phyloP scores from a whole-genome alignment of 2,329 filamentous ascomycete genomes.

The Sarocladiaceae sp. region DNA sequence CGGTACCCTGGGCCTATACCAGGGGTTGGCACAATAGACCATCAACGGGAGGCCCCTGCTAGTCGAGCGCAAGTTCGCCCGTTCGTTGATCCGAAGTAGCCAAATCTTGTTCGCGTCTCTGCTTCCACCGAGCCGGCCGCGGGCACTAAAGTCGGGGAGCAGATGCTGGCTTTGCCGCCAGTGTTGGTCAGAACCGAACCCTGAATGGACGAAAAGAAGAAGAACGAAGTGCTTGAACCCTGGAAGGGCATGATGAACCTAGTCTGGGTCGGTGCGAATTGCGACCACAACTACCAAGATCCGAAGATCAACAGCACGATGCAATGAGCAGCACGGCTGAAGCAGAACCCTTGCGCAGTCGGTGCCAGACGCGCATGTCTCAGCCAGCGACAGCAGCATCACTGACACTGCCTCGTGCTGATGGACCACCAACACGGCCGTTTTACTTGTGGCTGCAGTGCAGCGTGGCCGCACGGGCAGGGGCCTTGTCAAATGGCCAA shows the following conservation, averaged over 20 bases:
- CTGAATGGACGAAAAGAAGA: neutral
- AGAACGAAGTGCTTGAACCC: neutral
- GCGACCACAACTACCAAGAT: neutral
- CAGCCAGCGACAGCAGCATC: neutral
- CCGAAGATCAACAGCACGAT: neutral
- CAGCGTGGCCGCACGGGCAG: neutral
- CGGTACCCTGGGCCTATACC: neutral
- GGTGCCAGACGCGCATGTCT: too few species aligned
- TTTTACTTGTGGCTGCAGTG: constrained; percentile 5
- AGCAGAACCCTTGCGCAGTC: too few species aligned
- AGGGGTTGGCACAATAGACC: neutral
- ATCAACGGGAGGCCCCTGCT: constrained; percentile 7
- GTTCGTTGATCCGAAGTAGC: neutral
- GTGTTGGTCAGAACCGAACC: neutral
- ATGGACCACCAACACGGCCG: neutral
- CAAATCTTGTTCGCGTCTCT: constrained; percentile 3
- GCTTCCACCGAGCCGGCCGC: constrained; percentile 7
- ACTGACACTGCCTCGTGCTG: neutral
- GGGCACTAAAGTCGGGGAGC: constrained; percentile 4
- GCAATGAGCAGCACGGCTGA: neutral
- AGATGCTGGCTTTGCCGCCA: constrained; percentile 4
- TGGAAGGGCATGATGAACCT: neutral
- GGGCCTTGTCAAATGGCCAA: too few species aligned
- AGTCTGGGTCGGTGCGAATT: neutral
- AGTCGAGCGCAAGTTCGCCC: neutral